Evolutionary conservation across 1,139 yeast species (phyloP), one percentile per base, ranked within the genome.

Genomic region (Saccharomyces hybrid): DNA sequence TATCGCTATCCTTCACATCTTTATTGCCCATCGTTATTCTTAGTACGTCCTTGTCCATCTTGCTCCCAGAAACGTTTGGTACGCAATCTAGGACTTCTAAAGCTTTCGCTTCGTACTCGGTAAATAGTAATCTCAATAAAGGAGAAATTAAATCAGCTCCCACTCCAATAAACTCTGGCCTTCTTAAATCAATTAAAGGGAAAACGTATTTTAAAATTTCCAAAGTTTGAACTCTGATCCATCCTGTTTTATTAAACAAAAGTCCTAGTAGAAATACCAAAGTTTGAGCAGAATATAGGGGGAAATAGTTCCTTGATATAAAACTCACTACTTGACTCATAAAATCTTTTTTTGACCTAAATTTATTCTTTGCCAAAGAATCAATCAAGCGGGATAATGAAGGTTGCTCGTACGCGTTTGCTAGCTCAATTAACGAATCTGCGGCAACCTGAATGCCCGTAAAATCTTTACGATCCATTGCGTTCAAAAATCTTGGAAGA

Each of bases 121-220:
- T 90, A 59, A 88, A 78, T 44, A 95, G 73, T 44, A 95, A 75
- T 52, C 98, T 77, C 59, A 95, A 75, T 52, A 95, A 74, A 0
- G 99, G 99, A 1, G 96, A 86, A 3, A 95, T 88, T 54, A 93
- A 75, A 67, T 93, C 99, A 0, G 99, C 99, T 4, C 99, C 99
- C 49, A 90, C 86, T 2, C 96, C 96, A 46, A 81, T 78, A 67
- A 90, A 90, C 62, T 87, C 96, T 16, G 87, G 89, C 52, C 86
- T 75, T 52, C 82, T 82, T 55, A 91, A 75, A 66, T 93, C 93
- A 11, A 91, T 84, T 57, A 80, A 74, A 1, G 96, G 95, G 61
- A 95, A 80, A 9, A 93, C 71, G 51, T 82, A 80, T 61, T 86
- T 85, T 61, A 95, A 75, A 2, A 90, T 71, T 50, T 82, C 84